Evolutionary conservation across 768 basidiomycete genomes (phyloP), one percentile per base, ranked within the genome.

Genomic region (Crepidotus variabilis): DNA sequence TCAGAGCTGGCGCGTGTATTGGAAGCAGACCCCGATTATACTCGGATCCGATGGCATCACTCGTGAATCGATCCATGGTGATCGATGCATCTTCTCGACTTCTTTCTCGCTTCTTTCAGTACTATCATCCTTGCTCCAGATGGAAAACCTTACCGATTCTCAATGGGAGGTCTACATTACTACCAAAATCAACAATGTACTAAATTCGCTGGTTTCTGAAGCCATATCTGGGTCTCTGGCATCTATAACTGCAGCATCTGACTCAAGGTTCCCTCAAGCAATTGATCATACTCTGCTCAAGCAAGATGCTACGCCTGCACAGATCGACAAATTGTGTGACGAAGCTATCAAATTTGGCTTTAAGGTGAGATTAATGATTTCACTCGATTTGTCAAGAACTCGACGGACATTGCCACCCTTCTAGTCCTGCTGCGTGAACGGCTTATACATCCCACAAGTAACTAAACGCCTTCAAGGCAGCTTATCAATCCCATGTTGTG

Each of bases 381-480:
- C 35, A 50, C 56, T 20, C 33, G 23, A 23, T 13, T 11, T 39
- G 2, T 23, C 57, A 14, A 24, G 18, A 10, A 52, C 48, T 10
- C 49, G 14, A 53, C 20, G 9, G 16, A 11, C 24, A 11, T 16
- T 45, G 35, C 45, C 8, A 20, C 18, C 43, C 13, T 43, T 48
- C 46, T 57, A 82, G 81, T 78, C 79, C 0, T 81, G 80, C 61
- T 82, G 81, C 54, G 75, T 82, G 0, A 81, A 81, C 54, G 78
- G 79, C 11, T 59, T 72, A 10, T 71, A 79, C 60, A 71, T 80
- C 47, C 63, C 68, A 21, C 76, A 72, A 53, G 79, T 81, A 8
- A 65, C 75, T 6, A 63, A 68, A 13, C 72, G 72, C 18, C 65
- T 82, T 24, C 43, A 64, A 36, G 74, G 72, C 0, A 74, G 76